phyloP scores from a whole-genome alignment of 306 rosid genomes.

The Delonix regia region DNA sequence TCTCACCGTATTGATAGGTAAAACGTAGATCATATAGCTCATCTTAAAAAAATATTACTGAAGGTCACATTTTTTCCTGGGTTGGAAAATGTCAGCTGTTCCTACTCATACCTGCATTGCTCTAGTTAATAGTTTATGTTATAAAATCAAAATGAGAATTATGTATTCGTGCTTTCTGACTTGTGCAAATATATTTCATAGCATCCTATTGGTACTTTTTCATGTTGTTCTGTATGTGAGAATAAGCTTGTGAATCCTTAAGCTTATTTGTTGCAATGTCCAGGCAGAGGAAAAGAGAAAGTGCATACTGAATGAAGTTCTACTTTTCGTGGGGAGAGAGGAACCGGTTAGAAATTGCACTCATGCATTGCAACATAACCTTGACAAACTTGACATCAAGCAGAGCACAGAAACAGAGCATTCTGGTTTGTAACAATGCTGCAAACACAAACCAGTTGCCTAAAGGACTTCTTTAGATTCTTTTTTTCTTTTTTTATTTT shows the following conservation, averaged over 20 bases:
- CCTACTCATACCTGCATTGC: slow-evolving; percentile 20
- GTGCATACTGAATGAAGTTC: slow-evolving; percentile 19
- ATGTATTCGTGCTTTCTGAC: slow-evolving; percentile 4
- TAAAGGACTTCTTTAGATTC: slow-evolving; percentile 19
- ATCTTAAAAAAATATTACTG: background rate
- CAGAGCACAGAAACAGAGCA: slow-evolving; percentile 4
- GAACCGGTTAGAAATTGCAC: background rate
- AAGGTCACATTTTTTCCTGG: background rate
- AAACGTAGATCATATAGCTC: background rate
- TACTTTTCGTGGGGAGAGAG: background rate
- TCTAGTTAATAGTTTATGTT: background rate
- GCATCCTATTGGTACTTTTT: background rate
- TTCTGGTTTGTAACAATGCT: background rate
- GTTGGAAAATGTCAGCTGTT: slow-evolving; percentile 11
- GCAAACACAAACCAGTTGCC: slow-evolving; percentile 4
- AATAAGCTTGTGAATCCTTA: slow-evolving; percentile 19
- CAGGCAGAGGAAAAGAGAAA: slow-evolving; percentile 58
- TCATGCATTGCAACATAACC: slow-evolving; percentile 7
- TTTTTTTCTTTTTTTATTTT: no score
- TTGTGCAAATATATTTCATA: slow-evolving; percentile 11
- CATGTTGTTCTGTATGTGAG: slow-evolving; percentile 11
- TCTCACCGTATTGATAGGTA: background rate
- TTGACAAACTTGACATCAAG: slow-evolving; percentile 34
- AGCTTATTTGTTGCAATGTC: slow-evolving; percentile 36
- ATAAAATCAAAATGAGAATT: background rate